Base-by-base conservation (phyloP, 495 filamentous ascomycete species). In the Tuber microsphaerosporum region DNA sequence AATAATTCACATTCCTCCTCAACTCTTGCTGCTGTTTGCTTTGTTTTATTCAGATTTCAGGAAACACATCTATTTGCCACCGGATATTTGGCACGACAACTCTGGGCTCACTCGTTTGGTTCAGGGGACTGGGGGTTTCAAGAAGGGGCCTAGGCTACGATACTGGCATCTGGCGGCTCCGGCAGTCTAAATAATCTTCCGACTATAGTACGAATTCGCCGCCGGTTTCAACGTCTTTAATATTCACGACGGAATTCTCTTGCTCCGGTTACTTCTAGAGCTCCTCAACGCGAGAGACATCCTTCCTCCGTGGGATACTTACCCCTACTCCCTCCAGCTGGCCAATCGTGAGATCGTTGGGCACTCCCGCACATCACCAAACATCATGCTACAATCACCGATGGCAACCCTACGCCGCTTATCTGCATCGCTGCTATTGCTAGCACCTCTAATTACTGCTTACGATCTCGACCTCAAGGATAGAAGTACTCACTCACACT, bases 381-480 rank as follows among this genome's bases (percentile, higher is more conserved):
- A 39, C 44, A 79, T 79, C 44, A 79, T 79, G 77, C 73, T 73
- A 43, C 74, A 71, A 75, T 71, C 78, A 69, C 41, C 73, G 73
- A 79, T 73, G 45, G 68, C 39, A 46, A 75, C 56, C 20, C 43
- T 79, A 41, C 65, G 65, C n/a, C 75, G 61, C 48, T 37, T 75
- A 69, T 79, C 70, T 34, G 73, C 76, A 43, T 79, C 77, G 6
- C 61, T 79, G 41, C 70, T 79, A 17, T 51, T 79, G 14, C 65
- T 75, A 16, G 61, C 78, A 51, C 77, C 77, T 46, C 72, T 79
- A 44, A 73, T 79, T 56, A 73, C 77, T 34, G 76, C 73, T 19
- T 79, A 79, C 37, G 71, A 79, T 17, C 77, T 79, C 20, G 31
- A 51, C 26, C 31, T 75, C 9, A 70, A 79, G 16, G 71, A 73